Evolutionary conservation across 345 rosid species (phyloP).

Genomic region (Combretum micranthum): DNA sequence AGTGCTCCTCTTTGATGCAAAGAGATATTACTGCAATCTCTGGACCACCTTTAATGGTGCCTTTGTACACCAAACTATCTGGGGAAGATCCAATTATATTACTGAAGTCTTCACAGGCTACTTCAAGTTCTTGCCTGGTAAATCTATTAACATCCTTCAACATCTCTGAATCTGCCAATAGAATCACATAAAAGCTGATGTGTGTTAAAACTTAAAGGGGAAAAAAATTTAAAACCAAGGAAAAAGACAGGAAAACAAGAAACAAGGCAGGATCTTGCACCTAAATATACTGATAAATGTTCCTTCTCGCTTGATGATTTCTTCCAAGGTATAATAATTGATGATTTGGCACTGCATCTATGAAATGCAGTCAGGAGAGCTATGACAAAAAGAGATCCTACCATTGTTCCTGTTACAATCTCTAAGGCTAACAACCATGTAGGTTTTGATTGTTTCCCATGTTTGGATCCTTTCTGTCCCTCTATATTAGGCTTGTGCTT

Average conservation of each 20-base stretch:
- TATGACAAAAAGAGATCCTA: slow-evolving; percentile 53
- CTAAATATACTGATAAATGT: slow-evolving; percentile 54
- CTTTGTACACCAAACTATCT: slow-evolving; percentile 90
- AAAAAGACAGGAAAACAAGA: slow-evolving; percentile 1
- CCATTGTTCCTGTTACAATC: slow-evolving; percentile 76
- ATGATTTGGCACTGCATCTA: slow-evolving; percentile 70
- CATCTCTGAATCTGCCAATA: slow-evolving; percentile 67
- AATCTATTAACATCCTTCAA: slow-evolving; percentile 74
- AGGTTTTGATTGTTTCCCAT: slow-evolving; percentile 53
- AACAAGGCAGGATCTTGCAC: slow-evolving; percentile 32
- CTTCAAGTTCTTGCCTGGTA: slow-evolving; percentile 93
- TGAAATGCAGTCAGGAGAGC: slow-evolving; percentile 57
- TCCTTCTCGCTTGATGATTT: slow-evolving; percentile 84
- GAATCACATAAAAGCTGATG: background rate
- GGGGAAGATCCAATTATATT: slow-evolving; percentile 93
- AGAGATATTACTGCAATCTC: slow-evolving; percentile 96
- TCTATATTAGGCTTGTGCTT: slow-evolving; percentile 42
- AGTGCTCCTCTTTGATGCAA: slow-evolving; percentile 75
- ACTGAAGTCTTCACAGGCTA: slow-evolving; percentile 99
- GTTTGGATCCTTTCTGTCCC: slow-evolving; percentile 43
- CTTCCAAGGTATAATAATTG: slow-evolving; percentile 93
- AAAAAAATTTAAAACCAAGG: background rate
- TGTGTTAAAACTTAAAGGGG: background rate
- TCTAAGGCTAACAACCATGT: slow-evolving; percentile 79
- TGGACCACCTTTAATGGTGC: slow-evolving; percentile 78